Evolutionary conservation across 2,329 filamentous ascomycete species (phyloP).

Genomic region (Colletotrichum lini): DNA sequence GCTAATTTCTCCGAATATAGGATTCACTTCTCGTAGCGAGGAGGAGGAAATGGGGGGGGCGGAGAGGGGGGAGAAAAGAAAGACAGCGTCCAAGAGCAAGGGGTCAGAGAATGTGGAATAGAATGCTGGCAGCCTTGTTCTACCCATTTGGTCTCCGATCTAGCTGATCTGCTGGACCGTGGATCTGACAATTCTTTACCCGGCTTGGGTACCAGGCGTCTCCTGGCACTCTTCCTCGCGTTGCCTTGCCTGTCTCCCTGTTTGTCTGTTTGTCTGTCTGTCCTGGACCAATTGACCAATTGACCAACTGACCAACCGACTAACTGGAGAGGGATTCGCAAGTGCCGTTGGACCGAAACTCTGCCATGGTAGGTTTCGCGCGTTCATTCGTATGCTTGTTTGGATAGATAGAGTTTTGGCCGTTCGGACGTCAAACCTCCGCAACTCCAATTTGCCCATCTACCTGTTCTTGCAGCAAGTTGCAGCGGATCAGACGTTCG

Average conservation of each 20-base stretch:
- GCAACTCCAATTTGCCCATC: neutral
- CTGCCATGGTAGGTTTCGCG: slow-evolving; percentile 5
- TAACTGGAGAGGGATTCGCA: slow-evolving; percentile 7
- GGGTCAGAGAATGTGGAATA: slow-evolving; percentile 25
- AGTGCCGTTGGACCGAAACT: slow-evolving; percentile 13
- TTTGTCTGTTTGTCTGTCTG: no score
- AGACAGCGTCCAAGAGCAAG: slow-evolving; percentile 11
- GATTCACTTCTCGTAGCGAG: neutral
- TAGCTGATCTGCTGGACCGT: neutral
- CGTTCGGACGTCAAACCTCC: slow-evolving; percentile 6
- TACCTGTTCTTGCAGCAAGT: no score
- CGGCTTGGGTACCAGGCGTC: neutral
- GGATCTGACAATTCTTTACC: neutral
- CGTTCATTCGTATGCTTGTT: neutral
- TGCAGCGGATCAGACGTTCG: slow-evolving; percentile 1
- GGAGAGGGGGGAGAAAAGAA: neutral
- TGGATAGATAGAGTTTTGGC: slow-evolving; percentile 11
- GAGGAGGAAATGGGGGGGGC: no score
- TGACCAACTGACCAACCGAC: neutral
- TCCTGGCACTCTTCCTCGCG: neutral
- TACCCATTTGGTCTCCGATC: no score
- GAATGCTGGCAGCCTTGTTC: slow-evolving; percentile 9
- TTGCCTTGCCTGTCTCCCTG: neutral
- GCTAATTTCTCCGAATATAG: neutral
- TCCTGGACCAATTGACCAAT: no score